Percentiles rank a stretch among this genome's conserved stretches.
Conservation (phyloP, 2,329 filamentous ascomycete genomes). For the Knufia petricola region DNA sequence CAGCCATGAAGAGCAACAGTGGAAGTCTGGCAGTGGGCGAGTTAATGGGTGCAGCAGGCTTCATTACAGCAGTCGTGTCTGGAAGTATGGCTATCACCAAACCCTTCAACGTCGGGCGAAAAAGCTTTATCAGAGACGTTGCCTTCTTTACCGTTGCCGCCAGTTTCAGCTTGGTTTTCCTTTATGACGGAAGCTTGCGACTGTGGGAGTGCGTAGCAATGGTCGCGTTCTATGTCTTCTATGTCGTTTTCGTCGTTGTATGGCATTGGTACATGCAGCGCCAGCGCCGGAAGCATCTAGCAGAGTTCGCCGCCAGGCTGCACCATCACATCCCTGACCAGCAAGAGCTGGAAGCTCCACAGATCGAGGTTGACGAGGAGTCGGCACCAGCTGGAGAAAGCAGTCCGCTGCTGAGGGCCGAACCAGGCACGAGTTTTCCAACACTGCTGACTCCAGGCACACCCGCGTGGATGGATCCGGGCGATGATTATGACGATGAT, state of each 20-base stretch:
- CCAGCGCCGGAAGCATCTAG: slow-evolving; percentile 50
- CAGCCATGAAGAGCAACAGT: slow-evolving; percentile 92
- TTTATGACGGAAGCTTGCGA: slow-evolving; percentile 73
- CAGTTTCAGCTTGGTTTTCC: slow-evolving; percentile 74
- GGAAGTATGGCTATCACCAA: slow-evolving; percentile 96
- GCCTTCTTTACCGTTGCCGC: slow-evolving; percentile 84
- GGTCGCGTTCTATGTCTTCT: slow-evolving; percentile 85
- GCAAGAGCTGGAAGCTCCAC: slow-evolving; percentile 50
- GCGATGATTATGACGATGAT: slow-evolving; percentile 47
- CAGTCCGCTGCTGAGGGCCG: slow-evolving; percentile 36
- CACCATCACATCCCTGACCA: slow-evolving; percentile 57
- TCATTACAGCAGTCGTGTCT: slow-evolving; percentile 92
- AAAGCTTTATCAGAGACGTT: slow-evolving; percentile 85
- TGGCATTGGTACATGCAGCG: slow-evolving; percentile 83
- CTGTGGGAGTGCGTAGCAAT: slow-evolving; percentile 85
- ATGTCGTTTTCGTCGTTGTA: slow-evolving; percentile 74
- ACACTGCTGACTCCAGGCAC: slow-evolving; percentile 46
- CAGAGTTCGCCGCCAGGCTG: slow-evolving; percentile 62
- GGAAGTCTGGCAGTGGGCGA: slow-evolving; percentile 95
- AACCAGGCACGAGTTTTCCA: slow-evolving; percentile 55
- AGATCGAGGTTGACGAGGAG: slow-evolving; percentile 48
- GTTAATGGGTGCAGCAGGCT: slow-evolving; percentile 85
- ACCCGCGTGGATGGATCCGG: slow-evolving; percentile 40
- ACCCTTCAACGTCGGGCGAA: slow-evolving; percentile 82
- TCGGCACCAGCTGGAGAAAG: slow-evolving; percentile 37